These are phyloP conservation scores for Cercis canadensis DNA, from an alignment of 306 rosid species.

Conservation along the genomic window DNA sequence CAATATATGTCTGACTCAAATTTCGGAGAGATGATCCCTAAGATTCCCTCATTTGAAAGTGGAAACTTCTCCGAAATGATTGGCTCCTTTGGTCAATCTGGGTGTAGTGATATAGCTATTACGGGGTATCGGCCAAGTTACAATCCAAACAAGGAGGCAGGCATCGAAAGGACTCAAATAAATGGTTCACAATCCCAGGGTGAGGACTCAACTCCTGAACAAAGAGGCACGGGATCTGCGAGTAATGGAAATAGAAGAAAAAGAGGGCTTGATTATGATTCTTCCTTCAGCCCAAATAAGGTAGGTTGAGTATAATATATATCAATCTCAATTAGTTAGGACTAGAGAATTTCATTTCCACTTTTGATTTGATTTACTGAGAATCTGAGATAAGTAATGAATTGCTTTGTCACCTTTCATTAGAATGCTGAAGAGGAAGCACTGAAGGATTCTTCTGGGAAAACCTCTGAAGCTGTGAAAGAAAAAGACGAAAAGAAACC, in stretches of 20 bases:
- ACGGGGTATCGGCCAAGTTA: slow-evolving; percentile 59
- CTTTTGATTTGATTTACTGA: slow-evolving; percentile 29
- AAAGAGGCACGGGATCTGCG: slow-evolving; percentile 63
- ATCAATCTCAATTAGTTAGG: slow-evolving; percentile 20
- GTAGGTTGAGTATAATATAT: slow-evolving; percentile 43
- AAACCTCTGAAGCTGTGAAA: slow-evolving; percentile 58
- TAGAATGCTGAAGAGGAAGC: slow-evolving; percentile 75
- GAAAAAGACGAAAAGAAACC: slow-evolving; percentile 70
- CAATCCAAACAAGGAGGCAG: slow-evolving; percentile 54
- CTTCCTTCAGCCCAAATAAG: slow-evolving; percentile 67
- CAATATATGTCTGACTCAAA: slow-evolving; percentile 79
- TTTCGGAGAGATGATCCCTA: slow-evolving; percentile 64
- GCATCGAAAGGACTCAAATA: slow-evolving; percentile 47
- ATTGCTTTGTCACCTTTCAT: slow-evolving; percentile 37
- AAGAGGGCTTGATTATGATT: slow-evolving; percentile 61
- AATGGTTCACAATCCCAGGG: slow-evolving; percentile 60
- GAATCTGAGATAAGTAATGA: slow-evolving; percentile 34
- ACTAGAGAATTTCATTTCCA: slow-evolving; percentile 23
- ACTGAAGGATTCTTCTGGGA: slow-evolving; percentile 64
- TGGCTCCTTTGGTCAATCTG: slow-evolving; percentile 63
- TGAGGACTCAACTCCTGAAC: slow-evolving; percentile 55
- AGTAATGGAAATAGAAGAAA: slow-evolving; percentile 75
- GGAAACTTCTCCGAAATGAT: slow-evolving; percentile 81
- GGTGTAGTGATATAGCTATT: slow-evolving; percentile 57
- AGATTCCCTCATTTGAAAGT: slow-evolving; percentile 73